Percentiles rank a stretch among this genome's conserved stretches.
phyloP scores from a whole-genome alignment of 129 eudicot species.

The Flaveria brownii region DNA sequence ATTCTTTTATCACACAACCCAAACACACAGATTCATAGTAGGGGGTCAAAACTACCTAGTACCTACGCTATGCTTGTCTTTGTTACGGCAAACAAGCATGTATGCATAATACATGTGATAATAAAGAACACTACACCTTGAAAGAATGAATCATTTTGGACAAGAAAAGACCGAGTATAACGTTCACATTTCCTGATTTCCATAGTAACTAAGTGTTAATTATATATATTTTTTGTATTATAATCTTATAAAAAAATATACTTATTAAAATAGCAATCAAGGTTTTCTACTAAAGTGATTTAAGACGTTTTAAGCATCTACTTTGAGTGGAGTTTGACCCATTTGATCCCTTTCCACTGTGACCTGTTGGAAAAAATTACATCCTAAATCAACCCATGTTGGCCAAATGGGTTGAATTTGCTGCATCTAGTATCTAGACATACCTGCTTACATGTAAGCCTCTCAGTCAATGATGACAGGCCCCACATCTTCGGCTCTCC shows the following conservation, averaged over 20 bases:
- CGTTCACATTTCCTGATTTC: neutral
- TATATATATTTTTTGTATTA: neutral
- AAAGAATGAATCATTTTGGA: neutral
- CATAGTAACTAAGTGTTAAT: neutral
- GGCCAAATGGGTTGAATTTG: neutral
- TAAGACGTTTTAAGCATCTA: neutral
- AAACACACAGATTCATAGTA: neutral
- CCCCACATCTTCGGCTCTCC: slow-evolving; percentile 63
- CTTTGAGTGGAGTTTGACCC: neutral
- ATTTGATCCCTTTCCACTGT: neutral
- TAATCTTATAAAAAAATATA: neutral
- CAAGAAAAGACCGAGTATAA: neutral
- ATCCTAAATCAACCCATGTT: neutral
- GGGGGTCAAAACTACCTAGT: neutral
- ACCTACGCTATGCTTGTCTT: neutral
- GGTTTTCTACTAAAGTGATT: neutral
- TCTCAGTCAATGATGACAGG: slow-evolving; percentile 62
- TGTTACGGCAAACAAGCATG: neutral
- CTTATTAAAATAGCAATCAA: neutral
- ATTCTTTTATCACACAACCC: neutral
- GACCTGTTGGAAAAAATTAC: neutral
- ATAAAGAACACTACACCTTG: neutral
- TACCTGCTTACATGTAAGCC: slow-evolving; percentile 67
- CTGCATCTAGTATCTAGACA: neutral
- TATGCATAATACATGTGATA: too few species aligned